Percentiles rank a stretch among this genome's conserved stretches.
These are phyloP conservation scores for Pugionium dolabratum DNA, from an alignment of 345 rosid genomes.

Conservation along the genomic window DNA sequence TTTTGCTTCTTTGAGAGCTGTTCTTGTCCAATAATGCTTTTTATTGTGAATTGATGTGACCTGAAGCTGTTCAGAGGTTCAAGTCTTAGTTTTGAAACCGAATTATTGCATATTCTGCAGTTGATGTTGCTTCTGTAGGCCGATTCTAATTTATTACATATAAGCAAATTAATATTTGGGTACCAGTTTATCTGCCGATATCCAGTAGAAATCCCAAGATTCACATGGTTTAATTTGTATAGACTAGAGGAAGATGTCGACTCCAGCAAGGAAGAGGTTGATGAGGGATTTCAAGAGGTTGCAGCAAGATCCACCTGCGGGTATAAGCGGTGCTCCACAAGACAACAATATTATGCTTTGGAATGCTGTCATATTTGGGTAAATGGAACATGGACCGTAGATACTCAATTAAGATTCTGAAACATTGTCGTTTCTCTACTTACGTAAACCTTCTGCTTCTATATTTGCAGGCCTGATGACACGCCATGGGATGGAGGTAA, in stretches of 20 bases:
- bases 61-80: conserved; percentile 13
- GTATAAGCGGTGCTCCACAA: conserved; percentile 70
- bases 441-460: conserved; percentile 12
- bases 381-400: conserved; percentile 1
- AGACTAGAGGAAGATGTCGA: conserved; percentile 51
- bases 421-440: not conserved
- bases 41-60: conserved; percentile 23
- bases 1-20: conserved; percentile 15
- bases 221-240: not conserved
- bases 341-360: conserved; percentile 65
- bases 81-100: conserved; percentile 12
- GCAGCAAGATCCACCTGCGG: conserved; percentile 75
- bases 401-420: conserved; percentile 8
- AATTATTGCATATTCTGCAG: not conserved
- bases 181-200: too few relatives aligned
- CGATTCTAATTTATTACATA: not conserved
- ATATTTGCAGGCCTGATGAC: conserved; percentile 56
- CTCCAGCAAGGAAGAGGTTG: conserved; percentile 74
- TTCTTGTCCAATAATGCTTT: not conserved
- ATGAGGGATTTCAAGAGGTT: conserved; percentile 70
- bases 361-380: conserved; percentile 76
- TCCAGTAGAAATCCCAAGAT: not conserved
- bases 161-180: not conserved
- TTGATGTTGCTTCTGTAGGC: conserved; percentile 18
- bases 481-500: conserved; percentile 70